These are phyloP conservation scores for Nyssa sinensis DNA, from an alignment of 148 eudicot species.

Conservation along the genomic window DNA sequence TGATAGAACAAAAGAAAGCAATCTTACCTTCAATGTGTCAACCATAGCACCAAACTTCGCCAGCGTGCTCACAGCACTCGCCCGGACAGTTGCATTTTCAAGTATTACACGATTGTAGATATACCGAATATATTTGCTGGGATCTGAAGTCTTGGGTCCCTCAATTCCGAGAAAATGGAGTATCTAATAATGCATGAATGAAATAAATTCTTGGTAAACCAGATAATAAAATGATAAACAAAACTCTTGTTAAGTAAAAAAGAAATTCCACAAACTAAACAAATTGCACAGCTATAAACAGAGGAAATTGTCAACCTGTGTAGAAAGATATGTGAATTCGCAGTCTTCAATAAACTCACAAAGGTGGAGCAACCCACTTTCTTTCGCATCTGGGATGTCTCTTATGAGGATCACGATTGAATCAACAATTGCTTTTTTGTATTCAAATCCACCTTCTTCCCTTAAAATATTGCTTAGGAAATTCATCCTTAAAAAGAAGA, in stretches of 20 bases:
- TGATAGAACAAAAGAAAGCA: neutral
- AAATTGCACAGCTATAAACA: slow-evolving; percentile 9
- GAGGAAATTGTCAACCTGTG: slow-evolving; percentile 46
- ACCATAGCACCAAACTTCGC: slow-evolving; percentile 94
- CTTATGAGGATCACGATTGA: slow-evolving; percentile 80
- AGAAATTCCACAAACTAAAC: slow-evolving; percentile 1
- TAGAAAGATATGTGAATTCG: slow-evolving; percentile 85
- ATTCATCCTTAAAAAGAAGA: slow-evolving; percentile 51
- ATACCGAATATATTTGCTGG: slow-evolving; percentile 89
- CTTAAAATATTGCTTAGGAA: slow-evolving; percentile 81
- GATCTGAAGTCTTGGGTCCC: slow-evolving; percentile 96
- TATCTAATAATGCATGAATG: slow-evolving; percentile 44
- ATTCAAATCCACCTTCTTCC: slow-evolving; percentile 90
- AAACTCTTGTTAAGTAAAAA: neutral
- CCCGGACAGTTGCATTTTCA: slow-evolving; percentile 96
- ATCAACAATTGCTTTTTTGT: slow-evolving; percentile 83
- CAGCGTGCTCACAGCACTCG: slow-evolving; percentile 97
- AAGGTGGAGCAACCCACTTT: slow-evolving; percentile 75
- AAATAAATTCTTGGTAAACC: slow-evolving; percentile 8
- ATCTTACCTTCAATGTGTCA: slow-evolving; percentile 80
- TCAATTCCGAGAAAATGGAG: slow-evolving; percentile 96
- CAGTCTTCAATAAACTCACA: slow-evolving; percentile 94
- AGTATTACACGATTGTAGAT: slow-evolving; percentile 93
- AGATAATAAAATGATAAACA: neutral
- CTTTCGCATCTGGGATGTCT: slow-evolving; percentile 89